These are phyloP conservation scores for Drechslerella dactyloides DNA, from an alignment of 2,329 filamentous ascomycete species.

Conservation along the genomic window DNA sequence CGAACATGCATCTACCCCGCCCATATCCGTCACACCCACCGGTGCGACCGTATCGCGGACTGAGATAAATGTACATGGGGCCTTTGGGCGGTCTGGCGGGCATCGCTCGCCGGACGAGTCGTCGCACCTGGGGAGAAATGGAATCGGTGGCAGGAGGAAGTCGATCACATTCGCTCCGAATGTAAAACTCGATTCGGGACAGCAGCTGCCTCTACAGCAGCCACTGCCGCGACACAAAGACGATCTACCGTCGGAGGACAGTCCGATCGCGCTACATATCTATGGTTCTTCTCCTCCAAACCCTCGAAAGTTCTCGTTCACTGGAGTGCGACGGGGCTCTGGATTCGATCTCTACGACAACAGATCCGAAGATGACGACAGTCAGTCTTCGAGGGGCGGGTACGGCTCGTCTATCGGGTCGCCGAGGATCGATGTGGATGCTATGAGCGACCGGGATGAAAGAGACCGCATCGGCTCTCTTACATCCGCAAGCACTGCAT, in stretches of 20 bases:
- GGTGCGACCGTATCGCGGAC: constrained; percentile 41
- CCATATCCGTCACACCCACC: constrained; percentile 45
- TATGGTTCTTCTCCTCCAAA: constrained; percentile 43
- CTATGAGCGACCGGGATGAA: constrained; percentile 35
- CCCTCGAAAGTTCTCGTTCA: constrained; percentile 32
- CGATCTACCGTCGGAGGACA: constrained; percentile 13
- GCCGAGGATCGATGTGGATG: constrained; percentile 30
- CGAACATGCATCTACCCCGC: constrained; percentile 49
- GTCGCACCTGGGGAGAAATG: constrained; percentile 26
- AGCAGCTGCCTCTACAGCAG: constrained; percentile 50
- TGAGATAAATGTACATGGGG: constrained; percentile 37
- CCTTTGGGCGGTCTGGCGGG: constrained; percentile 24
- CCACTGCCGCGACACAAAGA: constrained; percentile 49
- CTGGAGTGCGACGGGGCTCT: constrained; percentile 18
- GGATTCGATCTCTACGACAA: constrained; percentile 46
- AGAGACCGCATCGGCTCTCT: constrained; percentile 45
- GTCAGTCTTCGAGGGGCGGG: constrained; percentile 40
- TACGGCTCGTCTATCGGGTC: constrained; percentile 45
- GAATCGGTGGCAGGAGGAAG: constrained; percentile 50
- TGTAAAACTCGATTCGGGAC: constrained; percentile 53
- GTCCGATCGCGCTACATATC: constrained; percentile 34
- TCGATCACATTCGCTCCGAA: constrained; percentile 55
- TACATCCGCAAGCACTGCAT: constrained; percentile 45
- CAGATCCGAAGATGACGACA: constrained; percentile 46
- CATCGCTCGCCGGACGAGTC: constrained; percentile 29